Evolutionary conservation across 2,329 filamentous ascomycete species (phyloP), one percentile per base, ranked within the genome.

Genomic region (Septoria petroselini): DNA sequence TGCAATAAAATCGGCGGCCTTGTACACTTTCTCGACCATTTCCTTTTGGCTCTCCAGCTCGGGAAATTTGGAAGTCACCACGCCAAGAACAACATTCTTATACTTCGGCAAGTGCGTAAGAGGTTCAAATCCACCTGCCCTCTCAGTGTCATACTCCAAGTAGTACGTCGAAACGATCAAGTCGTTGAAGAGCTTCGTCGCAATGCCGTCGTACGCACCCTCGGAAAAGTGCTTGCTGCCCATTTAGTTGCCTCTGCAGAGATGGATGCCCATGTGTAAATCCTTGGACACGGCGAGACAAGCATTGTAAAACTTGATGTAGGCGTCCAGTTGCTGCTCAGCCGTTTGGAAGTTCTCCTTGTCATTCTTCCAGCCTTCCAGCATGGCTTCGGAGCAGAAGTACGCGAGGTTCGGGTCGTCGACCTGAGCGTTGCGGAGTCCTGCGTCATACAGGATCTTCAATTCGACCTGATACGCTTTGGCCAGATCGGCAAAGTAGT

Each of bases 301-400:
- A 67, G 86, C 82, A 66, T 90, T 90, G 75, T 90, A 90, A 58
- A 88, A 80, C 54, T 78, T 75, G 66, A 91, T 85, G 70, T 91
- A 91, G 21, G 83, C 80, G 59, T 88, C 83, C 17, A 91, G 78
- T 37, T 88, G 81, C 58, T 84, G 81, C 40, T 87, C 84, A 5
- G 85, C 79, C 1, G 79, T 79, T 66, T 82, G 80, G 45, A 78
- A 78, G 65, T 90, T 88, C 60, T 82, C 76, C 40, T 76, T 70
- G 65, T 89, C 86, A 11, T 78, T 77, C 46, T 79, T 78, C 80
- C 84, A 88, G 12, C 84, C 85, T 40, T 79, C 71, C 29, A 86
- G 77, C 78, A 88, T 88, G 65, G 83, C 81, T 50, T 85, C 74
- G 15, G 81, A 85, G 70, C 85, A 88, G 69, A 88, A 88, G 67